phyloP scores from a whole-genome alignment of 1,284 basidiomycete genomes.

The Porphyrellus sp. region DNA sequence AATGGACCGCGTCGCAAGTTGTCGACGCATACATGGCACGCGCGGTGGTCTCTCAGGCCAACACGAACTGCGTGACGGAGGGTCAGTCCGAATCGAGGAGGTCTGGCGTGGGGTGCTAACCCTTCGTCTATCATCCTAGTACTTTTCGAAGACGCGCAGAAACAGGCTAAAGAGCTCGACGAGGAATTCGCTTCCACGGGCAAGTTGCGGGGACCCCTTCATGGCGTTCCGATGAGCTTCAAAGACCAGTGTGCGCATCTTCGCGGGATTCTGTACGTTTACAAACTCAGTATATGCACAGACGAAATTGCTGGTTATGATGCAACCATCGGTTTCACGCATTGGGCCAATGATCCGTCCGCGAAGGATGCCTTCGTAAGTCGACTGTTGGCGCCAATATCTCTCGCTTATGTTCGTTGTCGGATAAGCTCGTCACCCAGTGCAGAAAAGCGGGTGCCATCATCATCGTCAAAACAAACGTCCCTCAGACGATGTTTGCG shows the following conservation, averaged over 20 bases:
- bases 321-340: slow-evolving; percentile 70
- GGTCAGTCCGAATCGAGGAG: slow-evolving; percentile 36
- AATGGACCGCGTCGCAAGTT: slow-evolving; percentile 74
- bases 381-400: slow-evolving; percentile 7
- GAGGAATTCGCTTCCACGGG: slow-evolving; percentile 59
- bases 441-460: slow-evolving; percentile 50
- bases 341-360: slow-evolving; percentile 60
- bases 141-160: slow-evolving; percentile 66
- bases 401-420: neutral
- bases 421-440: slow-evolving; percentile 41
- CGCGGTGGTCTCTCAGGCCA: slow-evolving; percentile 59
- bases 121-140: slow-evolving; percentile 39
- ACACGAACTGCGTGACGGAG: slow-evolving; percentile 79
- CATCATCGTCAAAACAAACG: slow-evolving; percentile 72
- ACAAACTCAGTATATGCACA: slow-evolving; percentile 25
- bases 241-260: slow-evolving; percentile 62
- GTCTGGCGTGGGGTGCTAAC: neutral
- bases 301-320: slow-evolving; percentile 66
- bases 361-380: slow-evolving; percentile 56
- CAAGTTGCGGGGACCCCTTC: slow-evolving; percentile 65
- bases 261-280: neutral
- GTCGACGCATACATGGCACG: slow-evolving; percentile 72
- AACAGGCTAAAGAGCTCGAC: slow-evolving; percentile 63
- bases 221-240: slow-evolving; percentile 79
- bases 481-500: slow-evolving; percentile 79